phyloP scores from a whole-genome alignment of 2,329 filamentous ascomycete genomes.

The Pseudocercospora crystallina region DNA sequence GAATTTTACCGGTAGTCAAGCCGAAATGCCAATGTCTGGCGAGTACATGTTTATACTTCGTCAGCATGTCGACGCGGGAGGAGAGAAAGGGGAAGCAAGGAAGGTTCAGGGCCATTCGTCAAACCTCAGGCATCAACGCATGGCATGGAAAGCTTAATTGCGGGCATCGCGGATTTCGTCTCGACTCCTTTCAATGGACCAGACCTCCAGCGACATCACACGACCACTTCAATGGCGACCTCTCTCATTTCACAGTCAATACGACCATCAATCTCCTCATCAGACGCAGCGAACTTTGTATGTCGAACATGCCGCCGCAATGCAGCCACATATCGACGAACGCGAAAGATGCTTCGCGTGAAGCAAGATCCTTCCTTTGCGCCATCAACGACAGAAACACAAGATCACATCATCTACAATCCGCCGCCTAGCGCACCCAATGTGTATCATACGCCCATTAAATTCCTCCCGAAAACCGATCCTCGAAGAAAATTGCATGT shows the following conservation, averaged over 20 bases:
- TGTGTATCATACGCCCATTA: slow-evolving; percentile 63
- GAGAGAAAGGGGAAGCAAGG: no score
- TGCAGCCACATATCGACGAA: slow-evolving; percentile 47
- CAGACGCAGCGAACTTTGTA: slow-evolving; percentile 26
- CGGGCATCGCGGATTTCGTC: no score
- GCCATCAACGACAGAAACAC: slow-evolving; percentile 34
- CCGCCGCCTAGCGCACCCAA: slow-evolving; percentile 64
- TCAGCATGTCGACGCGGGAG: no score
- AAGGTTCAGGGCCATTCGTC: no score
- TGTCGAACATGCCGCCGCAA: slow-evolving; percentile 38
- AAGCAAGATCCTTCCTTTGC: slow-evolving; percentile 47
- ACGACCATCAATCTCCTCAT: slow-evolving; percentile 25
- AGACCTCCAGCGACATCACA: slow-evolving; percentile 12
- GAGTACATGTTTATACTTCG: no score
- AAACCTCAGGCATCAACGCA: no score
- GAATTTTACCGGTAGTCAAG: no score
- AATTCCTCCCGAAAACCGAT: slow-evolving; percentile 63
- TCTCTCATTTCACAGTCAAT: slow-evolving; percentile 20
- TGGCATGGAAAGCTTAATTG: no score
- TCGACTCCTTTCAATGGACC: no score
- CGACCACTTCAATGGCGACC: slow-evolving; percentile 24
- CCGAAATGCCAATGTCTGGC: no score
- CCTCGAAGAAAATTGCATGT: slow-evolving; percentile 39
- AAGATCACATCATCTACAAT: slow-evolving; percentile 64
- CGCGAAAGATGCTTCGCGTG: slow-evolving; percentile 47